Evolutionary conservation across 1,284 basidiomycete species (phyloP), one percentile per base, ranked within the genome.

Genomic region (Trametes versicolor): DNA sequence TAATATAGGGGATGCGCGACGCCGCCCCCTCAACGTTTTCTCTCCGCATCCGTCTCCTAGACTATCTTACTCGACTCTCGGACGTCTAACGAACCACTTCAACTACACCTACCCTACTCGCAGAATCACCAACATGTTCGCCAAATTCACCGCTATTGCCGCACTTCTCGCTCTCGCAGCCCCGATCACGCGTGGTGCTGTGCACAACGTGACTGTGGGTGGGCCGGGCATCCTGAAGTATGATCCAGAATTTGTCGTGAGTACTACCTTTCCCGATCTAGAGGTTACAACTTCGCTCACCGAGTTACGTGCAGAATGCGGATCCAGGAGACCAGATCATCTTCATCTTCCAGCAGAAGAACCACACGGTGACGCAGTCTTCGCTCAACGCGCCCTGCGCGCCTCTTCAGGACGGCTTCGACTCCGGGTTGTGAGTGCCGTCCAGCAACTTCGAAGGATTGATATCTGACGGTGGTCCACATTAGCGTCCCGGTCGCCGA

Each of bases 331-430:
- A 89, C 66, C 70, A 73, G 7, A 76, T 89, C n/a, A 65, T 76
- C 32, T 89, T 89, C 72, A 79, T 74, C 19, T 88, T 89, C 78
- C 73, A 80, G 71, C 85, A 86, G 73, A 84, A 87, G 73, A 90
- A 89, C 73, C 88, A 90, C 71, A 89, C 87, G 8, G 84, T 81
- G 25, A 88, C 87, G 0, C 87, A 89, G 66, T 88, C 87, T 2
- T 80, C 85, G 2, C 80, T 90, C 27, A 77, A 76, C 1, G 75
- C 73, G 12, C 89, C 89, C 1, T 90, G 88, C 68, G 64, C 75
- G 0, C 75, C 76, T 13, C 62, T 76, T 10, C 62, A 74, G 0
- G 77, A 73, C 51, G 87, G 87, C 3, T 87, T 89, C 70, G 85
- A 88, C 70, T 81, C 86, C 54, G 85, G 82, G 66, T 89, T 87